Evolutionary conservation across 805 yeast genomes (phyloP), one percentile per base, ranked within the genome.

Genomic region (Candida maesae): DNA sequence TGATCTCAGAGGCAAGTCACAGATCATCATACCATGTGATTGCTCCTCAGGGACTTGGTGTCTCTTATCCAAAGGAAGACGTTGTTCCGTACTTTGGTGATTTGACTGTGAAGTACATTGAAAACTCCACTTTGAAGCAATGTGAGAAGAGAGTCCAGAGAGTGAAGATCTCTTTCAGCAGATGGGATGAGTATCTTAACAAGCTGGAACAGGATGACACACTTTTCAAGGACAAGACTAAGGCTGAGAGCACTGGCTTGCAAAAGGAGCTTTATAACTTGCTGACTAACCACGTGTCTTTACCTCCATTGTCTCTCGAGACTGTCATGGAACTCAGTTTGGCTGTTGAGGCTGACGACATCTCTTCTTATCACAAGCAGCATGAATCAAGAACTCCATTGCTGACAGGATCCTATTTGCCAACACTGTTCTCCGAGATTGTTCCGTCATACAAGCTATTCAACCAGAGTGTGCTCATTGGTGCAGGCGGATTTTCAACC

Each of bases 81-180:
- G 95, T 85, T 11, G 79, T 91, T 34, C 96, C 98, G 1, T 90
- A 81, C 56, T 90, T 87, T 65, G 97, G 96, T 10, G 98, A 90
- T 58, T 68, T 90, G 49, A 68, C 79, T 9, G 78, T 88, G 14
- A 58, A 55, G 41, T 55, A 42, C 30, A 44, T 53, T 10, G 65
- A 56, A 21, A 58, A 58, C n/a, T 51, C 64, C 14, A 66, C 70
- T 18, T 61, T 81, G 37, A 66, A 67, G 43, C 81, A 79, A 36
- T 74, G 84, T 47, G 85, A 81, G 44, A 72, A 76, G 34, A 75
- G 80, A 44, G 76, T 86, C 49, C 80, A 76, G 50, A 72, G 86
- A 36, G 78, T 89, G 4, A 72, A 76, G 43, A 79, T 81, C 39
- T 83, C 95, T 0, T 79, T 88, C 54, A 77, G 73, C 41, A 78